A percentile compares a stretch with the other conserved stretches of the same genome.
Evolutionary conservation across 2,329 filamentous ascomycete species (phyloP).

Genomic region (Colletotrichum euphorbiae): DNA sequence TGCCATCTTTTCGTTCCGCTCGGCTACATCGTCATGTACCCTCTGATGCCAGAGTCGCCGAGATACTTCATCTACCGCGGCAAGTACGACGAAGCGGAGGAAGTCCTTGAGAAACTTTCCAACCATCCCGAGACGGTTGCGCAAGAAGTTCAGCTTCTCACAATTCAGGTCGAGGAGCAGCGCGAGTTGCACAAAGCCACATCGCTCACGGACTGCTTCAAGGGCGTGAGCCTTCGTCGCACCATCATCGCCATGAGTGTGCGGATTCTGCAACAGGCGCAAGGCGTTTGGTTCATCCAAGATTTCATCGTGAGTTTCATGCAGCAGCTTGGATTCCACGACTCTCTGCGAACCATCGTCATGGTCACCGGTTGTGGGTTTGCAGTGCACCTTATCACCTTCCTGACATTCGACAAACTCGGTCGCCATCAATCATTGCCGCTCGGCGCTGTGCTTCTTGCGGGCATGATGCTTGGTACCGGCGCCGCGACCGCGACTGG

Average conservation of each 20-base stretch:
- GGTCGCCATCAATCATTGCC: too few species aligned
- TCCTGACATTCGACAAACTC: too few species aligned
- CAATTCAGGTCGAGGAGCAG: too few species aligned
- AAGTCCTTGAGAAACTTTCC: conserved; percentile 2
- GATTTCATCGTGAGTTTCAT: conserved; percentile 44
- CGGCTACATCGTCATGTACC: conserved; percentile 17
- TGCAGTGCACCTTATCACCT: too few species aligned
- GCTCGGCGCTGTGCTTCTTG: too few species aligned
- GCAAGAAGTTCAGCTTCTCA: conserved; percentile 14
- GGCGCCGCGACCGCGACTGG: too few species aligned
- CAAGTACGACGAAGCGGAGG: conserved; percentile 20
- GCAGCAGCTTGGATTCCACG: conserved; percentile 39
- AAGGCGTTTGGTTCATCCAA: conserved; percentile 42
- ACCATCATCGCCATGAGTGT: conserved; percentile 40
- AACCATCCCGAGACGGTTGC: conserved; percentile 21
- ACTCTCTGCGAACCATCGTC: conserved; percentile 4
- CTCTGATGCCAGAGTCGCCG: conserved; percentile 27
- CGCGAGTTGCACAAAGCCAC: too few species aligned
- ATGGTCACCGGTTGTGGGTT: neutral
- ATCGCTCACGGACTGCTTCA: conserved; percentile 37
- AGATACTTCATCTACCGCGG: conserved; percentile 27
- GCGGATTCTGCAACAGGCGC: conserved; percentile 42
- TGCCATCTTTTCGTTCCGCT: conserved; percentile 16
- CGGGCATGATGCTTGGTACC: too few species aligned
- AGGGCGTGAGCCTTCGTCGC: conserved; percentile 41